Percentiles rank a stretch among this genome's conserved stretches.
phyloP scores from a whole-genome alignment of 345 rosid genomes.

The Moricandia arvensis region DNA sequence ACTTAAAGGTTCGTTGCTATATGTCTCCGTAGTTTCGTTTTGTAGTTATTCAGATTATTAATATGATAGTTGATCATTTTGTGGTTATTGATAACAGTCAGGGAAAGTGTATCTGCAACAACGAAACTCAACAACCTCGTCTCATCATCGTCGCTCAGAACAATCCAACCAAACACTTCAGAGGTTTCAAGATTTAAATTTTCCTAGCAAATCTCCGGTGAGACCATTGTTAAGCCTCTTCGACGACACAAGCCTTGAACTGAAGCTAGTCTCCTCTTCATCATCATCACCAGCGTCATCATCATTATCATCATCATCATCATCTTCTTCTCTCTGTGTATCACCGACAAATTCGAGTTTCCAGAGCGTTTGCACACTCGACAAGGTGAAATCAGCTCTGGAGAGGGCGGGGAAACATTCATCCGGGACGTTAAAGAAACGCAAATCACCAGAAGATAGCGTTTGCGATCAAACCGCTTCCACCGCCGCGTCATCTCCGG shows the following conservation, averaged over 20 bases:
- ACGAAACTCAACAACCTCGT: conserved; percentile 51
- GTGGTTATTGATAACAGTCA: conserved; percentile 49
- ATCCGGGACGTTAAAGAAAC: conserved; percentile 34
- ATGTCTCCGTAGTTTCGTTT: neutral
- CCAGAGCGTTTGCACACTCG: conserved; percentile 90
- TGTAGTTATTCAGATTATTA: neutral
- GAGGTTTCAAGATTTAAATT: conserved; percentile 60
- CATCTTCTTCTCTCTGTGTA: conserved; percentile 21
- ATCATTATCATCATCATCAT: neutral
- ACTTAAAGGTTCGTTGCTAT: conserved; percentile 62
- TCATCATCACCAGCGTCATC: conserved; percentile 3
- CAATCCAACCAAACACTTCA: conserved; percentile 40
- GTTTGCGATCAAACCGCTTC: conserved; percentile 14
- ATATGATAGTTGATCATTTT: neutral
- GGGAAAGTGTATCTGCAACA: conserved; percentile 79
- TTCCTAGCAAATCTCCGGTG: conserved; percentile 43
- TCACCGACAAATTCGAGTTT: conserved; percentile 35
- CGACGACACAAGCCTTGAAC: conserved; percentile 48
- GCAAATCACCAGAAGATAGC: conserved; percentile 47
- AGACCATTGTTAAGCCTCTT: conserved; percentile 47
- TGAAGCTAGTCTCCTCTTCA: conserved; percentile 39
- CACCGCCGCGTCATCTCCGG: conserved; percentile 34
- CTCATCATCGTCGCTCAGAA: conserved; percentile 25
- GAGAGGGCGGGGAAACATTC: conserved; percentile 67
- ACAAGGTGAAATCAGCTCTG: conserved; percentile 75